A percentile compares a stretch with the other conserved stretches of the same genome.
These are phyloP conservation scores for Globisporangium acanthophoron DNA, from an alignment of 352 stramenopile genomes.

Conservation along the genomic window DNA sequence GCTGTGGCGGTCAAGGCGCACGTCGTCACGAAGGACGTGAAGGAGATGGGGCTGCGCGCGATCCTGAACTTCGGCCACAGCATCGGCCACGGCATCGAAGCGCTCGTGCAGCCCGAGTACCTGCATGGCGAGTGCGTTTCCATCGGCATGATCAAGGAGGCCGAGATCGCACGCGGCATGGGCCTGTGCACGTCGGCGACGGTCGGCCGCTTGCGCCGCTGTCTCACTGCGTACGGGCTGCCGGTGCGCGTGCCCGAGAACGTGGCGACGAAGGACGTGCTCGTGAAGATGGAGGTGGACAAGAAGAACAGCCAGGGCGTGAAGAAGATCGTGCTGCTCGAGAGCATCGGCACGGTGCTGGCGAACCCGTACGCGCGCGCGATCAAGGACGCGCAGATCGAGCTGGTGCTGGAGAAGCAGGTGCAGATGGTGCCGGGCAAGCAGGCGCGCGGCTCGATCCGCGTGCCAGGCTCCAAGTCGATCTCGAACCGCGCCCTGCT, in stretches of 20 bases:
- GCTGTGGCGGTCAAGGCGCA: constrained; percentile 92
- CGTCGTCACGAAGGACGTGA: constrained; percentile 94
- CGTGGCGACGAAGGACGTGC: constrained; percentile 47
- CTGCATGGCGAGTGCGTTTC: constrained; percentile 96
- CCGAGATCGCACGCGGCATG: constrained; percentile 88
- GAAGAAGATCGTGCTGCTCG: constrained; percentile 79
- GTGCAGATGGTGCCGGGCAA: constrained; percentile 49
- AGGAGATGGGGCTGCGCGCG: constrained; percentile 93
- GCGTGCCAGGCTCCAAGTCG: constrained; percentile 96
- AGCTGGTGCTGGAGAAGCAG: constrained; percentile 72
- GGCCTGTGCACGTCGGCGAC: constrained; percentile 65
- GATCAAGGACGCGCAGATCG: constrained; percentile 69
- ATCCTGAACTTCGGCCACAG: constrained; percentile 99
- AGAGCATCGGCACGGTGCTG: constrained; percentile 64
- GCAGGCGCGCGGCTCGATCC: constrained; percentile 48
- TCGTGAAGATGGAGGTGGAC: constrained; percentile 85
- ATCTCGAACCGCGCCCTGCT: constrained; percentile 97
- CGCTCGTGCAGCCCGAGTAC: constrained; percentile 92
- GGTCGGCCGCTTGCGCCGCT: constrained; percentile 61
- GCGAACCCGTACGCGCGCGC: constrained; percentile 65
- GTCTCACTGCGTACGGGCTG: constrained; percentile 62
- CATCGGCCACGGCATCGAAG: constrained; percentile 98
- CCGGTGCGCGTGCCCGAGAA: constrained; percentile 59
- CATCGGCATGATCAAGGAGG: constrained; percentile 96
- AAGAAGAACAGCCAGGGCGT: constrained; percentile 82